Evolutionary conservation across 2,329 filamentous ascomycete species (phyloP), one percentile per base, ranked within the genome.

Genomic region (Emydomyces testavorans): DNA sequence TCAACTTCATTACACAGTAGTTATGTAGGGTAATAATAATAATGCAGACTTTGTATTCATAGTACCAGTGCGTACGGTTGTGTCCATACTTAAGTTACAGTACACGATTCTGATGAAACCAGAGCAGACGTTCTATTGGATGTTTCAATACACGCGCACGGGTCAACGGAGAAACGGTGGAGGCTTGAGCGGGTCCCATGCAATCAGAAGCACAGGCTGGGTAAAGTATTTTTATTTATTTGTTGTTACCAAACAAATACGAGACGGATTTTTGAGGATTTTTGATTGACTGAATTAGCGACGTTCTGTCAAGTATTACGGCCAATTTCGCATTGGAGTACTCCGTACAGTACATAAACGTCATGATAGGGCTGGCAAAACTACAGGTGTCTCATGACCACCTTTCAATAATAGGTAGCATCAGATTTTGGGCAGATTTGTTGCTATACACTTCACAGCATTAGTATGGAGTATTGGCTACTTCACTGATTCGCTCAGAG

Each of bases 371-470:
- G 40, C 40, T 16, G 23, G 40, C 40, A 5, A 23, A 13, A 10
- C 34, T 43, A 43, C 34, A 34, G 40, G 40, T 18, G 23, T 43
- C 40, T 43, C 40, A 43, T 43, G 40, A 43, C 40, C 26, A 31
- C 10, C 7, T n/a, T n/a, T n/a, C n/a, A n/a, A n/a, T n/a, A n/a
- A 23, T 40, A 16, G 15, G 5, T 11, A 11, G 2, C 18, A 16
- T 2, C 6, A 6, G 15, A 43, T 43, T 43, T 43, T 11, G 16
- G 16, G 32, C 13, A 35, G 32, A 31, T 31, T 31, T 11, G 2
- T 31, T 31, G 4, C 4, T n/a, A 8, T n/a, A 3, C 10, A n/a
- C n/a, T n/a, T n/a, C n/a, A n/a, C n/a, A n/a, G n/a, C n/a, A n/a
- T n/a, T n/a, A n/a, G n/a, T n/a, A n/a, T n/a, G n/a, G n/a, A n/a